Percentiles rank a stretch among this genome's conserved stretches.
Conservation (phyloP, 495 filamentous ascomycete species). For the Choiromyces venosus region DNA sequence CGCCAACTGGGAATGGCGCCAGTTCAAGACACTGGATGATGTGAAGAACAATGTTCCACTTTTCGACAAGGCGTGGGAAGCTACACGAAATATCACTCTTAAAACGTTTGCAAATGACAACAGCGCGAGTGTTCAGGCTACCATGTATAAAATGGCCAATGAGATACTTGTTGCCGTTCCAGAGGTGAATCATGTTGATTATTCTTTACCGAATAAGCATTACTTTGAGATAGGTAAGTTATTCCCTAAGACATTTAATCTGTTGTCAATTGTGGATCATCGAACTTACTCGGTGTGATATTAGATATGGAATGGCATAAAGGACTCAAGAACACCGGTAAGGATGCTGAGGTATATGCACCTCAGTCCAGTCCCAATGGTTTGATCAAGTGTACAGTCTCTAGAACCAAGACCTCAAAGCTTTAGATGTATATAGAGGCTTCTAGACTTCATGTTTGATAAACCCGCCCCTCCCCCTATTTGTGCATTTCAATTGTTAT, state of each 20-base stretch:
- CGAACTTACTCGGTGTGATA: slow-evolving; percentile 13
- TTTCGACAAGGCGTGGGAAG: slow-evolving; percentile 74
- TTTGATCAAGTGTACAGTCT: slow-evolving; percentile 90
- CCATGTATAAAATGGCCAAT: slow-evolving; percentile 97
- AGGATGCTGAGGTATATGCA: slow-evolving; percentile 91
- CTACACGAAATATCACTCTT: slow-evolving; percentile 73
- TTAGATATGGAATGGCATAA: slow-evolving; percentile 95
- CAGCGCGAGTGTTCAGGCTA: slow-evolving; percentile 88
- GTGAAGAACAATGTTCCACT: slow-evolving; percentile 58
- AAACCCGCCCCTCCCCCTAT: background rate
- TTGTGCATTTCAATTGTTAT: background rate
- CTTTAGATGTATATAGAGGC: slow-evolving; percentile 16
- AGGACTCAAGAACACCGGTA: slow-evolving; percentile 91
- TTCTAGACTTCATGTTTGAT: background rate
- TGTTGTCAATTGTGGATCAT: background rate
- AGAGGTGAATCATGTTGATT: slow-evolving; percentile 66
- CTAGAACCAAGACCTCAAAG: slow-evolving; percentile 47
- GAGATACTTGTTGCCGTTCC: slow-evolving; percentile 73
- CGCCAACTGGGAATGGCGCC: slow-evolving; percentile 75
- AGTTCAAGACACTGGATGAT: slow-evolving; percentile 59
- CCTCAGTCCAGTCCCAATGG: slow-evolving; percentile 91
- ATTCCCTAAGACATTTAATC: background rate
- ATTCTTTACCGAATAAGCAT: slow-evolving; percentile 92
- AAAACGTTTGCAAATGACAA: slow-evolving; percentile 88
- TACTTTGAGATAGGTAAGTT: slow-evolving; percentile 93